Evolutionary conservation across 2,329 filamentous ascomycete genomes (phyloP), one percentile per base, ranked within the genome.

Genomic region (Cladosporium sp.): DNA sequence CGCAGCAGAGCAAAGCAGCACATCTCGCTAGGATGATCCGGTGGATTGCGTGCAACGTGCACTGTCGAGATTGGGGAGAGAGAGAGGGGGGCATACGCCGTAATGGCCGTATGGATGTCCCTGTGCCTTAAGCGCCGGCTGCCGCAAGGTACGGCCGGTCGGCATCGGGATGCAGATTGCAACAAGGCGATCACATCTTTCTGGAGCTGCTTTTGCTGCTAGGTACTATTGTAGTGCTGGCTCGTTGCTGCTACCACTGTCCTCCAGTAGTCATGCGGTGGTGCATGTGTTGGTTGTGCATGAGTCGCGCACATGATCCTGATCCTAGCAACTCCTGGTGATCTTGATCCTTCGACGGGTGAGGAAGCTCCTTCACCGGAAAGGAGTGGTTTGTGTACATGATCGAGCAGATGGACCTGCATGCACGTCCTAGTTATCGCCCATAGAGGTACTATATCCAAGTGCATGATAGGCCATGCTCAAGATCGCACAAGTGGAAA

Each of bases 281-380:
- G 56, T 46, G 56, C 56, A 46, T 21, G 56, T 46, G 56, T 58
- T 58, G 56, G 36, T 58, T 30, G 16, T 23, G 51, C 56, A 58
- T 36, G 56, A 58, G 34, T 58, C 56, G 56, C 16, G 56, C 56
- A 46, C 28, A 39, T 13, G 54, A 34, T 57, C 54, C 54, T 36
- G 54, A 21, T 28, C 28, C 30, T 28, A 8, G 48, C 48, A 51
- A 51, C 26, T 54, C 51, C 51, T 32, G 51, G 16, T 54, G 51
- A 54, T 54, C 51, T 54, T 57, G 54, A 57, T 57, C 54, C 32
- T 57, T 57, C 32, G 32, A 13, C 54, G 54, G 32, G 11, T 26
- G 21, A 39, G 54, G 30, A 21, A 25, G 30, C 30, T 21, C 54
- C 54, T 57, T 39, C 54, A 36, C 32, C 54, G 54, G 30, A 36